Evolutionary conservation across 495 filamentous ascomycete genomes (phyloP), one percentile per base, ranked within the genome.

Genomic region (Penicillium crystallinum): DNA sequence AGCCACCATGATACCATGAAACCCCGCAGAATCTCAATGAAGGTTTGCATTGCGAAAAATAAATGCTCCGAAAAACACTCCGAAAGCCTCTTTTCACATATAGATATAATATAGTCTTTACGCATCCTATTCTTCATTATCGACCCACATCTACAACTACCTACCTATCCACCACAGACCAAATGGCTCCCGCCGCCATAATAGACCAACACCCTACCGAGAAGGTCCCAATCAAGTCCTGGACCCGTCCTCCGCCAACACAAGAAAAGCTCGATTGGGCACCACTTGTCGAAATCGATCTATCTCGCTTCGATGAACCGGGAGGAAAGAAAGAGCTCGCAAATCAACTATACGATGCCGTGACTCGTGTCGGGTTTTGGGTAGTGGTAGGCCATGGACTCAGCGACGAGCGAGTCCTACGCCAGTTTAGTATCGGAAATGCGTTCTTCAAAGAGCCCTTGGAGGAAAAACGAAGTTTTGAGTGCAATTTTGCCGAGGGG

Each of bases 251-350:
- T 6, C 40, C 47, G 11, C 60, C 60, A 10, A 75, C 72, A 1
- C 48, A 55, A 11, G 65, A 65, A 23, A 36, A 67, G 12, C 56
- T 67, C 14, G 65, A 72, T 12, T 81, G 78, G 78, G 77, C 79
- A 12, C 77, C 80, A 12, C 67, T 81, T 9, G 65, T 77, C 14
- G 76, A 72, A n/a, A 69, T 83, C 17, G 79, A 83, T 58, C 68
- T 83, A 2, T 72, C 70, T 41, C 64, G 65, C 3, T 80, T 75
- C 52, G 71, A 77, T 34, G 37, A 68, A 25, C 74, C 75, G 1
- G 78, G 77, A 17, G 78, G 78, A 12, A 81, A 81, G 52, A 60
- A 81, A 51, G 62, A 71, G 31, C 64, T 83, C 4, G 79, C 78
- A 6, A 67, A 71, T 22, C 78, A 81, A 55, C 67, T 83, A 2